phyloP scores from a whole-genome alignment of 208 protist species.

The Porcisia deanei region DNA sequence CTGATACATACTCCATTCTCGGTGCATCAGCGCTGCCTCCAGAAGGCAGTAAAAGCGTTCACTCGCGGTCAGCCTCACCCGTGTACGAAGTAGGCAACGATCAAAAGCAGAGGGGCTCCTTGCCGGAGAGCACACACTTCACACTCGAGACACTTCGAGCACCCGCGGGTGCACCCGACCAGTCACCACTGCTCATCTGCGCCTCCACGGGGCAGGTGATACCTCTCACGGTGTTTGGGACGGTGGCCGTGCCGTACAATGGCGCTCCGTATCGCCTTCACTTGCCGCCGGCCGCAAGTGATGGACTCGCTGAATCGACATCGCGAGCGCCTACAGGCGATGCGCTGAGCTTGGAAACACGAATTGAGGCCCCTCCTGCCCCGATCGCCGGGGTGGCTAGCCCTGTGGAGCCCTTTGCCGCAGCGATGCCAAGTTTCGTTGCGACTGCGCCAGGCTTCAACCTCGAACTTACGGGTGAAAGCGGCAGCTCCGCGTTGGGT shows the following conservation, averaged over 20 bases:
- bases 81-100: too few species aligned
- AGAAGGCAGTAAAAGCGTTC: too few species aligned
- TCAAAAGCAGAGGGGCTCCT: too few species aligned
- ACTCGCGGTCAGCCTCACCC: too few species aligned
- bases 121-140: conserved; percentile 28
- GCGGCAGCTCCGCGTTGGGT: conserved; percentile 48
- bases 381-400: background rate
- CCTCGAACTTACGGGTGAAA: conserved; percentile 60
- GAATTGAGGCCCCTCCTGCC: conserved; percentile 10
- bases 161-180: background rate
- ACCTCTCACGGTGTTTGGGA: conserved; percentile 36
- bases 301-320: background rate
- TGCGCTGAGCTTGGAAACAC: conserved; percentile 65
- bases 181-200: conserved; percentile 52
- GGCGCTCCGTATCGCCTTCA: conserved; percentile 65
- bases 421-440: conserved; percentile 33
- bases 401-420: background rate
- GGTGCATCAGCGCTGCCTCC: background rate
- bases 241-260: conserved; percentile 41
- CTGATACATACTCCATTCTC: background rate
- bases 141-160: conserved; percentile 45
- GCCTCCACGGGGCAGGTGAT: conserved; percentile 51
- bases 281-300: conserved; percentile 29
- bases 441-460: conserved; percentile 41
- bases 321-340: background rate